phyloP scores from a whole-genome alignment of 2,329 filamentous ascomycete genomes.

The Talaromyces sp. region DNA sequence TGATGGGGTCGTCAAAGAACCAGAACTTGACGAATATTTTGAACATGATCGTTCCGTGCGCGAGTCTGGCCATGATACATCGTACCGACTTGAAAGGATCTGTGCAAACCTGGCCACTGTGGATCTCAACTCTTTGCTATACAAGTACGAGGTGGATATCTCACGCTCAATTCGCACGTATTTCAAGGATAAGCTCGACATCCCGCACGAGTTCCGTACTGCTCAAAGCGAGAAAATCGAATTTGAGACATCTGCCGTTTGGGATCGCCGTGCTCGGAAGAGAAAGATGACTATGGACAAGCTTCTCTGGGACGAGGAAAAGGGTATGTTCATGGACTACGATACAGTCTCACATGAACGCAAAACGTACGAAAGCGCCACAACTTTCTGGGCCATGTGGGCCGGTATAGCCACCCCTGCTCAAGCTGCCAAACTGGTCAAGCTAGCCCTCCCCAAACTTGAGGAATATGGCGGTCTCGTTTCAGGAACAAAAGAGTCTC shows the following conservation, averaged over 20 bases:
- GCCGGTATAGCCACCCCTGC: slow-evolving; percentile 79
- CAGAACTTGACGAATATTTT: slow-evolving; percentile 91
- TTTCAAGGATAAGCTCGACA: slow-evolving; percentile 76
- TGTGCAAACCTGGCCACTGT: slow-evolving; percentile 88
- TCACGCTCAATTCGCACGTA: slow-evolving; percentile 76
- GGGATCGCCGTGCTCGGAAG: slow-evolving; percentile 83
- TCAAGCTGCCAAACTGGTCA: slow-evolving; percentile 80
- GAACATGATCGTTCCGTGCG: slow-evolving; percentile 91
- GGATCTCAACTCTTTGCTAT: slow-evolving; percentile 88
- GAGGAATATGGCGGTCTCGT: slow-evolving; percentile 84
- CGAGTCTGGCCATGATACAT: slow-evolving; percentile 95
- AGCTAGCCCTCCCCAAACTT: slow-evolving; percentile 76
- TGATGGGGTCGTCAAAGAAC: slow-evolving; percentile 67
- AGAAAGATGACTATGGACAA: slow-evolving; percentile 85
- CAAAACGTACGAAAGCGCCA: slow-evolving; percentile 82
- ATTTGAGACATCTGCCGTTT: slow-evolving; percentile 75
- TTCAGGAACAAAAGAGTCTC: slow-evolving; percentile 83
- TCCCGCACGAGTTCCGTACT: slow-evolving; percentile 77
- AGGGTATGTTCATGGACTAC: slow-evolving; percentile 98
- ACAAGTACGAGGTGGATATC: slow-evolving; percentile 97
- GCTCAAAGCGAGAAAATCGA: slow-evolving; percentile 62
- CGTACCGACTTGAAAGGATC: slow-evolving; percentile 83
- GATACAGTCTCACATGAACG: slow-evolving; percentile 77
- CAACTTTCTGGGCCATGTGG: slow-evolving; percentile 98
- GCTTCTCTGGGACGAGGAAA: slow-evolving; percentile 86